Conservation (phyloP, 805 yeast species). For the Naumovozyma dairenensis region DNA sequence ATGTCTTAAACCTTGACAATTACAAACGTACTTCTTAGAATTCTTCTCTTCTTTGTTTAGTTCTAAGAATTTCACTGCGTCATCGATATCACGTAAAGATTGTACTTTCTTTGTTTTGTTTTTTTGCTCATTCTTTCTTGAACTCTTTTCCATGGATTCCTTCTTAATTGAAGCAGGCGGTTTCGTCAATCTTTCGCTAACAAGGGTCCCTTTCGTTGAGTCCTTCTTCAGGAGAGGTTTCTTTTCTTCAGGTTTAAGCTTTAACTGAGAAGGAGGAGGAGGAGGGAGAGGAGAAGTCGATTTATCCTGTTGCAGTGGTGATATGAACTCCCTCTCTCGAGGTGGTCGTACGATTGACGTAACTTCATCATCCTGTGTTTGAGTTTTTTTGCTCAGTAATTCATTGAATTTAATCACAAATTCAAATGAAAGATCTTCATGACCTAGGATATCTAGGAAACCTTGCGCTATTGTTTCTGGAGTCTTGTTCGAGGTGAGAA, state of each 20-base stretch:
- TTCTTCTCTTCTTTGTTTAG: conserved; percentile 19
- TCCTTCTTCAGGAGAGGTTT: too few relatives aligned
- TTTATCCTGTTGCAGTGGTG: too few relatives aligned
- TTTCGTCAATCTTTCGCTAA: too few relatives aligned
- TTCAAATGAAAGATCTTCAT: conserved; percentile 23
- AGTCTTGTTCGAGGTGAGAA: conserved; percentile 10
- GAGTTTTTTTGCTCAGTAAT: conserved; percentile 4
- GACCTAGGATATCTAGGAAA: conserved; percentile 26
- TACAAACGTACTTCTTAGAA: conserved; percentile 37
- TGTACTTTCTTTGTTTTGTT: conserved; percentile 35
- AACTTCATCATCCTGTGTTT: too few relatives aligned
- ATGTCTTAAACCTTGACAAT: conserved; percentile 81
- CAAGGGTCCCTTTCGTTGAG: too few relatives aligned
- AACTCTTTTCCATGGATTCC: conserved; percentile 1
- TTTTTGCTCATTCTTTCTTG: conserved; percentile 1
- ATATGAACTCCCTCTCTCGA: too few relatives aligned
- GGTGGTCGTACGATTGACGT: too few relatives aligned
- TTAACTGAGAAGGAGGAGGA: too few relatives aligned
- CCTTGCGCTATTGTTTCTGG: conserved; percentile 23
- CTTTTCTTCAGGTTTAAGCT: too few relatives aligned
- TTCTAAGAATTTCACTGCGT: conserved; percentile 47
- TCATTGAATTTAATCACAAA: conserved; percentile 25
- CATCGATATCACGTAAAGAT: conserved; percentile 55
- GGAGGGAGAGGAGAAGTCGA: too few relatives aligned
- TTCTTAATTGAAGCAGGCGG: too few relatives aligned